Evolutionary conservation across 768 basidiomycete genomes (phyloP), one percentile per base, ranked within the genome.

Genomic region (Dacryopinax primogenitus): DNA sequence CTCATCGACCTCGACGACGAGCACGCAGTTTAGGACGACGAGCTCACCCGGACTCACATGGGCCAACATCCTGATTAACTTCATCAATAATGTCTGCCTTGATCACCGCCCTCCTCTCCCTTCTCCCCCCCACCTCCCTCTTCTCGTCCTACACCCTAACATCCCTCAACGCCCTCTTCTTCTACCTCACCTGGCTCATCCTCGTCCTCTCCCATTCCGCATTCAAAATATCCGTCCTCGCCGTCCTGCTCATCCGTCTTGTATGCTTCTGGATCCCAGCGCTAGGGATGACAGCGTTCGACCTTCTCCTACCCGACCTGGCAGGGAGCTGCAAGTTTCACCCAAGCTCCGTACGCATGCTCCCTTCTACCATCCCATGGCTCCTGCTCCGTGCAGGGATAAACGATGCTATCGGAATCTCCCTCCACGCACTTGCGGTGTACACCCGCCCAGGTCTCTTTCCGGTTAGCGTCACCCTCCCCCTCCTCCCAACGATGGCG

Each of bases 61-160:
- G n/a, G n/a, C n/a, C n/a, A n/a, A n/a, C n/a, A n/a, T n/a, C n/a
- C n/a, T n/a, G n/a, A n/a, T n/a, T n/a, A n/a, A n/a, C n/a, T n/a
- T n/a, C n/a, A n/a, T n/a, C n/a, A n/a, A n/a, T n/a, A n/a, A 58
- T 58, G 51, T 58, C 51, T 11, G 9, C 51, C 4, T 4, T 58
- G 26, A 23, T 58, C 26, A 15, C 51, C 51, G 11, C 51, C 51
- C 13, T 30, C 13, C 9, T 32, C 13, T 58, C 51, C 51, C 4
- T 58, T 30, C 51, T 58, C 51, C 51, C 51, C 51, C 37, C n/a
- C 37, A 58, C 51, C 51, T 58, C 51, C 26, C 51, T 58, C 51
- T 11, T 58, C 3, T 58, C 13, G 9, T 28, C 26, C 51, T 58
- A 58, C 51, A 58, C 51, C 51, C 51, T 58, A 23, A 58, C 51